These are phyloP conservation scores for Populus simonii DNA, from an alignment of 345 rosid genomes.

Conservation along the genomic window DNA sequence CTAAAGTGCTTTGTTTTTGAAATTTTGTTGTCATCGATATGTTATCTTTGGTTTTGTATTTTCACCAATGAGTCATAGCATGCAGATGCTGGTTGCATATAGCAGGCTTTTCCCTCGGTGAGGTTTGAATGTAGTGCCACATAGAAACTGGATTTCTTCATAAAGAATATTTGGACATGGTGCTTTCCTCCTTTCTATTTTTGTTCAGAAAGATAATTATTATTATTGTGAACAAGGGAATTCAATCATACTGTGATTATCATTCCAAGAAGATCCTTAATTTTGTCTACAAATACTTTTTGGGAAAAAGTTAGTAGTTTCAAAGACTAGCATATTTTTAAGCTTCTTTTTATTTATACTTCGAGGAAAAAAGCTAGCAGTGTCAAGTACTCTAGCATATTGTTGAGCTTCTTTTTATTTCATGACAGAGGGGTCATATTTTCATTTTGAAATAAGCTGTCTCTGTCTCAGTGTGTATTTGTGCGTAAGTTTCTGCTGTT, in stretches of 20 bases:
- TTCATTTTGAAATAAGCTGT: not conserved
- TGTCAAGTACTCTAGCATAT: not conserved
- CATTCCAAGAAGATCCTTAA: not conserved
- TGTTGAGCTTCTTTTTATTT: not conserved
- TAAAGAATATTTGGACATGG: not conserved
- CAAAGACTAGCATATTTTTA: not conserved
- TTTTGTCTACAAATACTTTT: not conserved
- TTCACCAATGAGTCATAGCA: not conserved
- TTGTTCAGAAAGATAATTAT: not conserved
- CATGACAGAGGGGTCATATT: not conserved
- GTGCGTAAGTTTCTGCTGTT: not conserved
- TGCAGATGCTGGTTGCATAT: not conserved
- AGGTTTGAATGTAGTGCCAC: slow-evolving; percentile 2
- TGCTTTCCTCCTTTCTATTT: not conserved
- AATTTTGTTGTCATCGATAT: not conserved
- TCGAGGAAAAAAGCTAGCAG: not conserved
- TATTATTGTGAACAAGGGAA: not conserved
- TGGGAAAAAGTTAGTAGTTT: not conserved
- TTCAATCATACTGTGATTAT: not conserved
- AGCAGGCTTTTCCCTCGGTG: not conserved
- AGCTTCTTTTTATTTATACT: not conserved
- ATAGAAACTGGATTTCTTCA: not conserved
- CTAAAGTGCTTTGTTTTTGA: not conserved
- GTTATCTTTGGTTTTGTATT: not conserved
- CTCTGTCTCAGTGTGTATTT: not conserved